Evolutionary conservation across 2,329 filamentous ascomycete genomes (phyloP).

Genomic region (Zymoseptoria brevis): DNA sequence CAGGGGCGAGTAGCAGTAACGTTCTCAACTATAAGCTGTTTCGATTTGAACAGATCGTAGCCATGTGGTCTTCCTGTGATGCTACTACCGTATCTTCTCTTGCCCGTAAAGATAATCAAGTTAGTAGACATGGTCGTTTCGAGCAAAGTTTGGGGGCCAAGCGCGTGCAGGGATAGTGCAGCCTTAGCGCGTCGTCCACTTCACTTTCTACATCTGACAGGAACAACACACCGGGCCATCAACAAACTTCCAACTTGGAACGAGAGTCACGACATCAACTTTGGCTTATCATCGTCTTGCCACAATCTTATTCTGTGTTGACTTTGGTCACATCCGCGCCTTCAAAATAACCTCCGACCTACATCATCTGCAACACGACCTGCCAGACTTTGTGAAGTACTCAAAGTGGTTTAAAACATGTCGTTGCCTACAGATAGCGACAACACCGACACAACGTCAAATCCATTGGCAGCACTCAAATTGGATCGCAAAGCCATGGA

Average conservation of each 20-base stretch:
- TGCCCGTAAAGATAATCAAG: no score
- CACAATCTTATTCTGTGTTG: not conserved
- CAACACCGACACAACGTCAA: not conserved
- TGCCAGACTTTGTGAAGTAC: not conserved
- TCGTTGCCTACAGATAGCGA: not conserved
- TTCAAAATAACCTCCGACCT: not conserved
- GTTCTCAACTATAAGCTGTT: not conserved
- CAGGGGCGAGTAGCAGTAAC: not conserved
- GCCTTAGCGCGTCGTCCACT: not conserved
- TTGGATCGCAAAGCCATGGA: constrained; percentile 81
- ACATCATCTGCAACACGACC: not conserved
- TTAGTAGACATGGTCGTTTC: not conserved
- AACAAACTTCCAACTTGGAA: not conserved
- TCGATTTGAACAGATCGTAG: not conserved
- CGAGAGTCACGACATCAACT: not conserved
- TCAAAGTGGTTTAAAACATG: not conserved
- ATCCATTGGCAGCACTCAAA: not conserved
- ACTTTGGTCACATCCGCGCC: not conserved
- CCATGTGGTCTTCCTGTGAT: not conserved
- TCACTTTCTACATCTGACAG: not conserved
- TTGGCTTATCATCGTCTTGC: not conserved
- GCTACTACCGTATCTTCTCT: no score
- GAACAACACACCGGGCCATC: not conserved
- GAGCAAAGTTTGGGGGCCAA: not conserved
- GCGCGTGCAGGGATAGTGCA: not conserved